These are phyloP conservation scores for Hemisphaericaspora lyxosophila DNA, from an alignment of 1,139 yeast genomes.

Conservation along the genomic window DNA sequence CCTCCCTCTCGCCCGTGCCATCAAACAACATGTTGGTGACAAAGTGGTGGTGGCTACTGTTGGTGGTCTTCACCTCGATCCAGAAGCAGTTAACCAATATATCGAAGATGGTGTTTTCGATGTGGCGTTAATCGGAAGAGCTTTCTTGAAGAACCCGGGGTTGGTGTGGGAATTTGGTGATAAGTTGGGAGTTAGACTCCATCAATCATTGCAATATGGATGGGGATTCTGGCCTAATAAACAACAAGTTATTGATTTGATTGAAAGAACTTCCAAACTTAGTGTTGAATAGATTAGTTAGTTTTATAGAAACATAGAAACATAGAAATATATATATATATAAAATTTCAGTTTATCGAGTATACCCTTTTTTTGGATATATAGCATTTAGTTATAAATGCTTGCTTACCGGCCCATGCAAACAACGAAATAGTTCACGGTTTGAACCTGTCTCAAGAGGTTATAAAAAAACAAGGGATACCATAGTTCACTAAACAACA, in stretches of 20 bases:
- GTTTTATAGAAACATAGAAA: too few relatives aligned
- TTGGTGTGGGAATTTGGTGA: conserved; percentile 52
- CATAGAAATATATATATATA: too few relatives aligned
- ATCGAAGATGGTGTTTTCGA: conserved; percentile 46
- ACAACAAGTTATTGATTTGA: conserved; percentile 16
- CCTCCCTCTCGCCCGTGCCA: conserved; percentile 37
- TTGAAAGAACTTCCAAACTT: conserved; percentile 11
- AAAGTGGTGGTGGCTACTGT: conserved; percentile 45
- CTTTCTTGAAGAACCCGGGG: conserved; percentile 49
- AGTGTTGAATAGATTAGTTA: background rate
- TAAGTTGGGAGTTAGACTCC: conserved; percentile 41
- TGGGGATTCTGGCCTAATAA: conserved; percentile 20
- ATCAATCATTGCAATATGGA: conserved; percentile 39
- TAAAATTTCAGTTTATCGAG: too few relatives aligned
- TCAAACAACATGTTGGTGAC: conserved; percentile 47
- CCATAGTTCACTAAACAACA: too few relatives aligned
- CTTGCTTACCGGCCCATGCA: too few relatives aligned
- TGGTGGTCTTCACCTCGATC: conserved; percentile 37
- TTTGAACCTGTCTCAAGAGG: too few relatives aligned
- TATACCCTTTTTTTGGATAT: too few relatives aligned
- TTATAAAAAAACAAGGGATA: too few relatives aligned
- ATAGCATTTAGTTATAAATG: too few relatives aligned
- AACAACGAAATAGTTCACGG: too few relatives aligned
- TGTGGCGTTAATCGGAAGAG: conserved; percentile 45
- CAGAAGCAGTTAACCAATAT: conserved; percentile 35